Conservation (phyloP, 2,329 filamentous ascomycete genomes). For the Nannizzia gypsea region DNA sequence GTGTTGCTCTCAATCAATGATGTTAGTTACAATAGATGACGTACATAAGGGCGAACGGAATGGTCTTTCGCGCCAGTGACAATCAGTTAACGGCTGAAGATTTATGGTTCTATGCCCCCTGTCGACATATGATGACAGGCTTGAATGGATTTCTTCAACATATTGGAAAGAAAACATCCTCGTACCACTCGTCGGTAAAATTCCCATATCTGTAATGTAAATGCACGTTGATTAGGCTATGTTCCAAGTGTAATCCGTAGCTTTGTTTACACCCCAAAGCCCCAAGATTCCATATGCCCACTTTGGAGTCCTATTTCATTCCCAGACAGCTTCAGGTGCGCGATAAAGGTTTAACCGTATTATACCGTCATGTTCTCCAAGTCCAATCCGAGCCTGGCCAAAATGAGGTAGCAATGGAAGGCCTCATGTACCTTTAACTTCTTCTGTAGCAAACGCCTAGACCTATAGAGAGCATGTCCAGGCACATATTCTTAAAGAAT, state of each 20-base stretch:
- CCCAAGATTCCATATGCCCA: constrained; percentile 25
- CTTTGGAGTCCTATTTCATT: constrained; percentile 20
- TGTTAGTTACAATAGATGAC: constrained; percentile 16
- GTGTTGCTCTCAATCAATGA: too few relatives aligned
- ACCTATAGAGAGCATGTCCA: constrained; percentile 18
- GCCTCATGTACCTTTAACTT: constrained; percentile 4
- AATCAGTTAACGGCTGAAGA: constrained; percentile 16
- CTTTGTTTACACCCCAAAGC: constrained; percentile 15
- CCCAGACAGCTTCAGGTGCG: constrained; percentile 22
- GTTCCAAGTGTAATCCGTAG: too few relatives aligned
- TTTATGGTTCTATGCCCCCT: constrained; percentile 18
- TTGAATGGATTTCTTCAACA: constrained; percentile 32
- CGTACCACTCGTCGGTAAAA: too few relatives aligned
- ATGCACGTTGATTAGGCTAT: too few relatives aligned
- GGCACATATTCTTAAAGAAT: constrained; percentile 16
- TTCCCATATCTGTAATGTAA: too few relatives aligned
- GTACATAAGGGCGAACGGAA: constrained; percentile 22
- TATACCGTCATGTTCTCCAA: constrained; percentile 27
- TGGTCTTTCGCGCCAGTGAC: constrained; percentile 20
- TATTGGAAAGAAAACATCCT: constrained; percentile 25
- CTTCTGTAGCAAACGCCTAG: constrained; percentile 16
- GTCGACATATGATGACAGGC: constrained; percentile 31
- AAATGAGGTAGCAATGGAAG: constrained; percentile 18
- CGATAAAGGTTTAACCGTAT: constrained; percentile 28
- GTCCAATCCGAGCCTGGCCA: constrained; percentile 18